phyloP scores from a whole-genome alignment of 2,329 filamentous ascomycete genomes.

The Epichloe coenophiala region DNA sequence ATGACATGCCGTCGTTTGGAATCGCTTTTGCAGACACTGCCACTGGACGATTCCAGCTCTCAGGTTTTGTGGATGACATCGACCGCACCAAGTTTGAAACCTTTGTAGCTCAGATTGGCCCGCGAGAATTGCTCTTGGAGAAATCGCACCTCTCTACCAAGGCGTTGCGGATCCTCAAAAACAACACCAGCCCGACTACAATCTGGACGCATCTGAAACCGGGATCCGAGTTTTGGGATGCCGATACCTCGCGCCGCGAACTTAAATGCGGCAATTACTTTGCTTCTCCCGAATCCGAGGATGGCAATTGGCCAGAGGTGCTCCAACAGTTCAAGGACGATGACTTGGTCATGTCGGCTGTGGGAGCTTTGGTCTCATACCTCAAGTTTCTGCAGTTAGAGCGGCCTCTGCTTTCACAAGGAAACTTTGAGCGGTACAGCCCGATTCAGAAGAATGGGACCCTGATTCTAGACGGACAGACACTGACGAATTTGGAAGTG shows the following conservation, averaged over 20 bases:
- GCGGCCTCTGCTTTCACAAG: conserved; percentile 70
- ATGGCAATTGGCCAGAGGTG: conserved; percentile 60
- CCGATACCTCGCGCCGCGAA: conserved; percentile 68
- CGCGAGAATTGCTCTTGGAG: conserved; percentile 79
- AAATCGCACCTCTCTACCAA: conserved; percentile 80
- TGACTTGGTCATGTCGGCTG: conserved; percentile 75
- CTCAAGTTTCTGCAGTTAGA: conserved; percentile 80
- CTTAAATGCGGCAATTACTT: conserved; percentile 75
- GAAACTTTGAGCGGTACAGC: conserved; percentile 83
- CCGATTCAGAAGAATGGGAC: conserved; percentile 86
- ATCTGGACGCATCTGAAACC: conserved; percentile 92
- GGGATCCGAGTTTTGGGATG: conserved; percentile 79
- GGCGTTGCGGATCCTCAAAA: conserved; percentile 84
- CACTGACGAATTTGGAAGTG: conserved; percentile 92
- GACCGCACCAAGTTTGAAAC: conserved; percentile 97
- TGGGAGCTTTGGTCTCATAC: conserved; percentile 82
- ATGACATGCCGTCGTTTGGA: conserved; percentile 72
- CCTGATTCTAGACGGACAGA: conserved; percentile 86
- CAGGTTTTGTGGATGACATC: conserved; percentile 79
- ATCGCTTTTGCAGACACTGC: conserved; percentile 91
- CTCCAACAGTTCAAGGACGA: conserved; percentile 63
- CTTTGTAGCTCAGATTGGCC: conserved; percentile 80
- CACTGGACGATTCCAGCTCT: conserved; percentile 88
- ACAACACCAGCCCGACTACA: conserved; percentile 82
- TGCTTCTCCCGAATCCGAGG: conserved; percentile 37